A percentile compares a stretch with the other conserved stretches of the same genome.
Evolutionary conservation across 225 moss, liverwort and hornwort genomes (phyloP).

Genomic region (Takakia lepidozioides): DNA sequence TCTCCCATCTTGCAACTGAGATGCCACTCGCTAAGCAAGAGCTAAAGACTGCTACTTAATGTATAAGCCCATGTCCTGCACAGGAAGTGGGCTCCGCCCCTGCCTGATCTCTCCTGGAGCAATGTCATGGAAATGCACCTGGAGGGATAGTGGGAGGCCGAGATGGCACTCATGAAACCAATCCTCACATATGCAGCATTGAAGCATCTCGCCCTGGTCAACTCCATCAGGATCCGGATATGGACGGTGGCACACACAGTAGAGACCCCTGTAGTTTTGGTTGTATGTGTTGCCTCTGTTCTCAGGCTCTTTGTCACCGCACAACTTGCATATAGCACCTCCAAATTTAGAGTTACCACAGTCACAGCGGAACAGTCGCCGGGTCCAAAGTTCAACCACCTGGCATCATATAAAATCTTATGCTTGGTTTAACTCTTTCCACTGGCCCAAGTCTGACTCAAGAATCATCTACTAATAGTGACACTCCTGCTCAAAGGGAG

Average conservation of each 20-base stretch:
- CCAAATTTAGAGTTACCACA: slow-evolving; percentile 88
- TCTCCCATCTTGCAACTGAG: no score
- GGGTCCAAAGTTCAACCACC: slow-evolving; percentile 91
- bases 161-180: slow-evolving; percentile 93
- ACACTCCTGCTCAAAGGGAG: no score
- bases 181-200: slow-evolving; percentile 92
- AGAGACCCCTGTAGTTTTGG: slow-evolving; percentile 76
- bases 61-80: no score
- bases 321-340: slow-evolving; percentile 57
- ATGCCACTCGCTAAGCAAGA: no score
- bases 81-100: no score
- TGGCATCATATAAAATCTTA: no score
- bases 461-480: no score
- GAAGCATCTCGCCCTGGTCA: slow-evolving; percentile 77
- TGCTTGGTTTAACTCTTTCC: no score
- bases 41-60: no score
- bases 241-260: slow-evolving; percentile 71
- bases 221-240: slow-evolving; percentile 69
- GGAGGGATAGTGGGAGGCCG: slow-evolving; percentile 44
- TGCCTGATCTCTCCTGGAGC: no score
- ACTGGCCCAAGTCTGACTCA: no score
- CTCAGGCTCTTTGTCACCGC: slow-evolving; percentile 47
- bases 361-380: slow-evolving; percentile 77
- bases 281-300: slow-evolving; percentile 66
- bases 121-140: no score